These are phyloP conservation scores for Rhizoclosmatium sp. DNA, from an alignment of 192 early-diverging fungal genomes.

Conservation along the genomic window DNA sequence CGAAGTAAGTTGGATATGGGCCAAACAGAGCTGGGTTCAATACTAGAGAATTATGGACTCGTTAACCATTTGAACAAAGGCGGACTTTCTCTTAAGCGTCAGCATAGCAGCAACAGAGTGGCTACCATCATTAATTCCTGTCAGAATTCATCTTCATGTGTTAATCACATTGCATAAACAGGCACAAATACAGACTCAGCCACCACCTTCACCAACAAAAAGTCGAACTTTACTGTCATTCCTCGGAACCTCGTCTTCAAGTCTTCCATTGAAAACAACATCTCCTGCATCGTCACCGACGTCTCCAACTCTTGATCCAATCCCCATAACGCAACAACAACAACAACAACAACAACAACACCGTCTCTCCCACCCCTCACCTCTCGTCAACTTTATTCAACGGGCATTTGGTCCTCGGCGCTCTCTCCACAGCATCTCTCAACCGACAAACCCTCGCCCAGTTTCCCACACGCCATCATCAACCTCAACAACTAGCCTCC, in stretches of 20 bases:
- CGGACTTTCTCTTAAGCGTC: too few relatives aligned
- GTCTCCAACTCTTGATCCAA: conserved; percentile 16
- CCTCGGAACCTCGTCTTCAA: background rate
- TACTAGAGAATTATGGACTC: too few relatives aligned
- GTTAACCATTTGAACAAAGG: too few relatives aligned
- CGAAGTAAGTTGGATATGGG: too few relatives aligned
- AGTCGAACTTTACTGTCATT: background rate
- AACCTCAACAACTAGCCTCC: background rate
- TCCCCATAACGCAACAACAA: conserved; percentile 36
- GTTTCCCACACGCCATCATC: background rate
- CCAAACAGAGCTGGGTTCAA: too few relatives aligned
- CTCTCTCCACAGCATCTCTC: background rate
- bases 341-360: conserved; percentile 6
- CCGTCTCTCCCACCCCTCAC: conserved; percentile 22
- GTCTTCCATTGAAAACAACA: background rate
- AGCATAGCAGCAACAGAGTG: too few relatives aligned
- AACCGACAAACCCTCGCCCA: background rate
- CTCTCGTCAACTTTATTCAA: conserved; percentile 70
- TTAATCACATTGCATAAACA: too few relatives aligned
- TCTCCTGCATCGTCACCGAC: background rate
- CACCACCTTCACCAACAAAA: background rate
- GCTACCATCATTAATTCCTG: too few relatives aligned
- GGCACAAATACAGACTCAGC: too few relatives aligned
- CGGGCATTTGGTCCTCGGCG: conserved; percentile 60
- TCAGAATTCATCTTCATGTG: too few relatives aligned